phyloP scores from a whole-genome alignment of 169 alveolate species.

The Sarcocystis neurona region DNA sequence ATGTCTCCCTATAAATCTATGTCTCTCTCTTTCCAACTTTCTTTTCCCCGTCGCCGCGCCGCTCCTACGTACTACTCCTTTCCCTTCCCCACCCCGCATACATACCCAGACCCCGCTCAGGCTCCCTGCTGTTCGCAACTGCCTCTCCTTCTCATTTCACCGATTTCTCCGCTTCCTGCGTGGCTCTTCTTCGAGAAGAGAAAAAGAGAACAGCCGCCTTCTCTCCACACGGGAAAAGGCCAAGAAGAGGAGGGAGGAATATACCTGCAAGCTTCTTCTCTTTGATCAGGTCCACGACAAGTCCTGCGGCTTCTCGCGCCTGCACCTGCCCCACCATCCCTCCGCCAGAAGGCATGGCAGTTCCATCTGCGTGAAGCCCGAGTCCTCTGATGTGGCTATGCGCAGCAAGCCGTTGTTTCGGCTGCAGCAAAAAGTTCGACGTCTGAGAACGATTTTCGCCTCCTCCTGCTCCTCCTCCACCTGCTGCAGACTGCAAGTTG shows the following conservation, averaged over 20 bases:
- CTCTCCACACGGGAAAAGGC: background rate
- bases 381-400: slow-evolving; percentile 99
- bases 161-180: no score
- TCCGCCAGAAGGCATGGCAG: slow-evolving; percentile 77
- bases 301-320: slow-evolving; percentile 99
- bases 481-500: no score
- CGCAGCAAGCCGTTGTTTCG: slow-evolving; percentile 89
- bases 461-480: background rate
- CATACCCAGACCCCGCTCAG: no score
- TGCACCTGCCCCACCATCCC: slow-evolving; percentile 98
- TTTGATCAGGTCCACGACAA: slow-evolving; percentile 96
- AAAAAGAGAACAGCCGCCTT: background rate
- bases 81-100: no score
- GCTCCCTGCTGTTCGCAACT: no score
- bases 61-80: no score
- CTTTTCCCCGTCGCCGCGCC: no score
- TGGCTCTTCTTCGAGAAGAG: no score
- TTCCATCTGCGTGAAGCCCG: slow-evolving; percentile 95
- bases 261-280: slow-evolving; percentile 92
- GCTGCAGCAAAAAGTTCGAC: background rate
- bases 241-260: background rate
- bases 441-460: background rate
- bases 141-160: no score
- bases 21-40: no score
- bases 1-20: no score